A percentile compares a stretch with the other conserved stretches of the same genome.
phyloP scores from a whole-genome alignment of 768 basidiomycete genomes.

The Amanita pallidorosea region DNA sequence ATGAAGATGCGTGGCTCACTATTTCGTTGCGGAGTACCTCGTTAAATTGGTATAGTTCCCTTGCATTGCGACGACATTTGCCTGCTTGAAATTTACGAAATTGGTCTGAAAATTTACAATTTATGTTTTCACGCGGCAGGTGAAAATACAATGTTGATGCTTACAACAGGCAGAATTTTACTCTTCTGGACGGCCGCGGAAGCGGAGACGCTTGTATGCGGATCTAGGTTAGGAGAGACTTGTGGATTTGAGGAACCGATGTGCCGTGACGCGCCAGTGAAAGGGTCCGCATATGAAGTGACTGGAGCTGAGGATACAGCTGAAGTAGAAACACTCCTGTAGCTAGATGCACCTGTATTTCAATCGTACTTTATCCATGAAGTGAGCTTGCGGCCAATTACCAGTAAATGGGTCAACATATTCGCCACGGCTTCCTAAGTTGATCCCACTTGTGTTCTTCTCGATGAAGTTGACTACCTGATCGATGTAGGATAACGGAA shows the following conservation, averaged over 20 bases:
- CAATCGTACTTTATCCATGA: conserved; percentile 6
- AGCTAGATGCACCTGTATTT: conserved; percentile 48
- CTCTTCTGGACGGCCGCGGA: conserved; percentile 9
- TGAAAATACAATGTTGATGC: conserved; percentile 8
- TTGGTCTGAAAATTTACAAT: conserved; percentile 30
- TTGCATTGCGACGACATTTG: conserved; percentile 67
- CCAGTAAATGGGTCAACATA: conserved; percentile 91
- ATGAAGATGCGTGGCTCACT: conserved; percentile 28
- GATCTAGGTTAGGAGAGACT: conserved; percentile 33
- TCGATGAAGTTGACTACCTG: conserved; percentile 91
- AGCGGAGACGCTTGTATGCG: conserved; percentile 60
- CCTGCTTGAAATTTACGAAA: conserved; percentile 76
- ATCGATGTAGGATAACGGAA: conserved; percentile 76
- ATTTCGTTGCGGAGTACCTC: conserved; percentile 56
- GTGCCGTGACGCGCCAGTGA: conserved; percentile 63
- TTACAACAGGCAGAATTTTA: conserved; percentile 43
- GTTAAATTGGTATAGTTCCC: conserved; percentile 65
- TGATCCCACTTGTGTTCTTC: conserved; percentile 76
- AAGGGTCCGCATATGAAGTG: conserved; percentile 51
- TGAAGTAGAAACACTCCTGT: conserved; percentile 32
- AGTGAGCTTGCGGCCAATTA: conserved; percentile 13
- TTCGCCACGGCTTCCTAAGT: conserved; percentile 46
- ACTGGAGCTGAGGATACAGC: conserved; percentile 17
- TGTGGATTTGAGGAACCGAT: conserved; percentile 24
- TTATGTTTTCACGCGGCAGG: not conserved